Percentiles rank a stretch among this genome's conserved stretches.
phyloP scores from a whole-genome alignment of 2,329 filamentous ascomycete species.

The Pseudonectria buxi region DNA sequence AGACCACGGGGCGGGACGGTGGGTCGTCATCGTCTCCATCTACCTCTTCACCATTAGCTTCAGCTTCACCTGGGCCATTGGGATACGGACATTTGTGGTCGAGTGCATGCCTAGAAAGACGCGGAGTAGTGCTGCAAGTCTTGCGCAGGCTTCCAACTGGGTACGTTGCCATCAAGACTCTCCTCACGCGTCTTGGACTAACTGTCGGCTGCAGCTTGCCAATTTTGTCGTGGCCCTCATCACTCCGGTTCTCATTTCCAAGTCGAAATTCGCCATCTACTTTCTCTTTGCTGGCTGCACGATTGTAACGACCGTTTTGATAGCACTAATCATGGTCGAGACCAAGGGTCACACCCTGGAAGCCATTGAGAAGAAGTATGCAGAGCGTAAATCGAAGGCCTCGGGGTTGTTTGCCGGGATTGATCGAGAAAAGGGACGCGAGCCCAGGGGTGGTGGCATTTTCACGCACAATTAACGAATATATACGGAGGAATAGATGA shows the following conservation, averaged over 20 bases:
- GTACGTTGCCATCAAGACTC: conserved; percentile 16
- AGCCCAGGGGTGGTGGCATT: too few relatives aligned
- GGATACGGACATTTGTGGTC: conserved; percentile 45
- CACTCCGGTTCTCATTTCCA: conserved; percentile 34
- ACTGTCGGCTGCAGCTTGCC: conserved; percentile 21
- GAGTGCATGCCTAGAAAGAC: conserved; percentile 52
- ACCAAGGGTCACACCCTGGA: conserved; percentile 36
- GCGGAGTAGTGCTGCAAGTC: conserved; percentile 45
- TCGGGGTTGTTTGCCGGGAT: too few relatives aligned
- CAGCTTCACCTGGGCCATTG: conserved; percentile 45
- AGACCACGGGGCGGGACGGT: conserved; percentile 32
- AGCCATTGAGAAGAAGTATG: conserved; percentile 25
- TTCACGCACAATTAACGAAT: too few relatives aligned
- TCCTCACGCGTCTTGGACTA: too few relatives aligned
- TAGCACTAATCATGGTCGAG: conserved; percentile 36
- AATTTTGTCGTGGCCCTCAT: conserved; percentile 41
- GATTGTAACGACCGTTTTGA: conserved; percentile 29
- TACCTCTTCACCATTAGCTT: conserved; percentile 43
- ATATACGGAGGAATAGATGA: too few relatives aligned
- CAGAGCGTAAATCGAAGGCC: background rate
- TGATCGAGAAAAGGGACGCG: too few relatives aligned
- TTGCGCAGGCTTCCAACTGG: conserved; percentile 50
- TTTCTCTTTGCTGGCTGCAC: conserved; percentile 38
- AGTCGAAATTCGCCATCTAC: conserved; percentile 36
- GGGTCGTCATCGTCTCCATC: conserved; percentile 45